Evolutionary conservation across 768 basidiomycete genomes (phyloP).

Genomic region (Lanmaoa rubissima): DNA sequence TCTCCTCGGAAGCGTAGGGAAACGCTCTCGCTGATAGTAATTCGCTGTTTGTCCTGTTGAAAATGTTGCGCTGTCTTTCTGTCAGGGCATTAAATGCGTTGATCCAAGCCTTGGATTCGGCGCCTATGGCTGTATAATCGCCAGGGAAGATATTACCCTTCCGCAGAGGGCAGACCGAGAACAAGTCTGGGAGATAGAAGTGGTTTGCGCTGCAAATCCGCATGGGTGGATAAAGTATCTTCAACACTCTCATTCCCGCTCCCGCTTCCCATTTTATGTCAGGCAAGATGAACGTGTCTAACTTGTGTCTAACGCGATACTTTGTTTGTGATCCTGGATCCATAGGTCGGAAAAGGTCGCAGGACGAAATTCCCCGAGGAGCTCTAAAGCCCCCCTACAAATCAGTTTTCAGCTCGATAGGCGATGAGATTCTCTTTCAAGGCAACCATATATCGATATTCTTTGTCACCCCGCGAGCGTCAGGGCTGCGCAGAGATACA

Average conservation of each 20-base stretch:
- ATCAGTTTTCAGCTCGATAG: not conserved
- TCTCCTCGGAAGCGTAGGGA: conserved; percentile 54
- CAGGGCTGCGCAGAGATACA: conserved; percentile 83
- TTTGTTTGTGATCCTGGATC: not conserved
- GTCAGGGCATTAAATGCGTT: conserved; percentile 58
- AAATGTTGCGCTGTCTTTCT: conserved; percentile 54
- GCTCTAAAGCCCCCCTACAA: not conserved
- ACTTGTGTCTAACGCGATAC: conserved; percentile 1
- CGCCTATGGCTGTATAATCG: conserved; percentile 52
- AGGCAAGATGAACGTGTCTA: conserved; percentile 5
- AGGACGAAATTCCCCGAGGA: conserved; percentile 6
- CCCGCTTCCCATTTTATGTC: conserved; percentile 5
- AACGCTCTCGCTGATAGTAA: conserved; percentile 62
- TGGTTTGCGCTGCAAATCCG: conserved; percentile 17
- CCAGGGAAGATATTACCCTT: conserved; percentile 50
- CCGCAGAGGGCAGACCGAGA: conserved; percentile 44
- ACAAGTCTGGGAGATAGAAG: conserved; percentile 58
- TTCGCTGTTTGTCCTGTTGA: conserved; percentile 59
- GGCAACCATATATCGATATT: not conserved
- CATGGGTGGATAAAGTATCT: not conserved
- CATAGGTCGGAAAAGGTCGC: conserved; percentile 1
- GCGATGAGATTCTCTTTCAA: not conserved
- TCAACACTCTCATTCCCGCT: not conserved
- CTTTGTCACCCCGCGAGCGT: conserved; percentile 35
- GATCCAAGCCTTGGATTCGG: conserved; percentile 61